Conservation (phyloP, 768 basidiomycete species). For the Tulasnella sp. region DNA sequence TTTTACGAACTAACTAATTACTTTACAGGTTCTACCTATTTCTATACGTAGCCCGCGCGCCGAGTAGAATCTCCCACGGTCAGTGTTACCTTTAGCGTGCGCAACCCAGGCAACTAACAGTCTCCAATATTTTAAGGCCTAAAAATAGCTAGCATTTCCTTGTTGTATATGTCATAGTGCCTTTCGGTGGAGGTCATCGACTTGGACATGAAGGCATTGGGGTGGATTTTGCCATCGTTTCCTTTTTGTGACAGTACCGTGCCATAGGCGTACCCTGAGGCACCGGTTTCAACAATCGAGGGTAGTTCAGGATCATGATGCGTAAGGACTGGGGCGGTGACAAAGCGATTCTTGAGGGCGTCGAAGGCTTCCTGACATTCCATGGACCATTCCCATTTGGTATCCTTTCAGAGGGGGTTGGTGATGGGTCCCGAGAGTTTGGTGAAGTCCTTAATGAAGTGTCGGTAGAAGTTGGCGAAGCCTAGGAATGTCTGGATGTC, state of each 20-base stretch:
- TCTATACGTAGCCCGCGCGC: too few relatives aligned
- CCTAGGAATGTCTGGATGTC: conserved; percentile 13
- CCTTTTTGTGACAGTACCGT: conserved; percentile 16
- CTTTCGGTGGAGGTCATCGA: conserved; percentile 3
- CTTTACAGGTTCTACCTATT: too few relatives aligned
- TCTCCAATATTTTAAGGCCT: conserved; percentile 12
- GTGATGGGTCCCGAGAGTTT: too few relatives aligned
- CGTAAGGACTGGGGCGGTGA: too few relatives aligned
- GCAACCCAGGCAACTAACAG: too few relatives aligned
- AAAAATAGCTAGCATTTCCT: conserved; percentile 36
- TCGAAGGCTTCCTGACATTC: too few relatives aligned
- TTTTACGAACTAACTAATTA: too few relatives aligned
- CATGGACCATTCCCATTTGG: background rate
- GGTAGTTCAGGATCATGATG: background rate
- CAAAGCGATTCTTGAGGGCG: too few relatives aligned
- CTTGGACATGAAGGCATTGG: conserved; percentile 19
- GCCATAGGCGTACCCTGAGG: conserved; percentile 13
- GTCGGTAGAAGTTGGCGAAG: conserved; percentile 4
- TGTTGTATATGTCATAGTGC: conserved; percentile 34
- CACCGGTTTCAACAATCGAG: background rate
- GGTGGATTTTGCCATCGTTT: background rate
- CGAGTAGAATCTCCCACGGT: too few relatives aligned
- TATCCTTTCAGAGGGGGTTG: too few relatives aligned
- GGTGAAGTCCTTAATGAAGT: background rate
- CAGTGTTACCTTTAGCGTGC: too few relatives aligned